Evolutionary conservation across 2,329 filamentous ascomycete species (phyloP).

Genomic region (Ciborinia camelliae): DNA sequence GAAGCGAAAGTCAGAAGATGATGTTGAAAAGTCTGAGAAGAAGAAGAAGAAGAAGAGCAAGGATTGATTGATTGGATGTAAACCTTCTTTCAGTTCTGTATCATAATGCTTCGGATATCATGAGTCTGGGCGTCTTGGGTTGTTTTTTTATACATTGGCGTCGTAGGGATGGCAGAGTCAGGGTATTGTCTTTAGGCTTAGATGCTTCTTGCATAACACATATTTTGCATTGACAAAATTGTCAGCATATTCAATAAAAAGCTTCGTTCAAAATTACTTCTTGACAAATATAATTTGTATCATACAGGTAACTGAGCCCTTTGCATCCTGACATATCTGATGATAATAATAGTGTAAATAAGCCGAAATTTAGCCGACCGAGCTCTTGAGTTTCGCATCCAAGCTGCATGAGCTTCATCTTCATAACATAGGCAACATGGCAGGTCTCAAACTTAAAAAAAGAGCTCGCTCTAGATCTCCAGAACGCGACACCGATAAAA

Average conservation of each 20-base stretch:
- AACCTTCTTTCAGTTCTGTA: conserved; percentile 22
- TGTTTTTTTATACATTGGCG: conserved; percentile 19
- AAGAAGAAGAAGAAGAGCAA: conserved; percentile 55
- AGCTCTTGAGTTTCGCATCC: not conserved
- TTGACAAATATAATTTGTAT: not conserved
- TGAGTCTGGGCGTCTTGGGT: conserved; percentile 21
- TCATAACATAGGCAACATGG: conserved; percentile 1
- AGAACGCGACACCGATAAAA: conserved; percentile 14
- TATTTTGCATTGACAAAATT: conserved; percentile 15
- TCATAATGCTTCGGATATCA: conserved; percentile 24
- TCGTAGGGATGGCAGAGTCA: conserved; percentile 17
- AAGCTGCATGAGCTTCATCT: not conserved
- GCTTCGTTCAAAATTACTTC: conserved; percentile 4
- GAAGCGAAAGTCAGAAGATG: conserved; percentile 64
- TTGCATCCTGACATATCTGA: not conserved
- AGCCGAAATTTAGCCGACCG: conserved; percentile 8
- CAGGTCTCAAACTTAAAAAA: conserved; percentile 20
- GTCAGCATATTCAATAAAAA: conserved; percentile 13
- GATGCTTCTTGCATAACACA: conserved; percentile 20
- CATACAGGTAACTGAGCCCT: not conserved
- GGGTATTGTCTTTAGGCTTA: conserved; percentile 20
- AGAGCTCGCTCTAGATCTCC: conserved; percentile 17
- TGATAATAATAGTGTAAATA: not conserved
- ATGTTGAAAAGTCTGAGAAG: conserved; percentile 57
- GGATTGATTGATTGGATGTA: conserved; percentile 28